phyloP scores from a whole-genome alignment of 2,329 filamentous ascomycete species.

The Alternaria burnsii region DNA sequence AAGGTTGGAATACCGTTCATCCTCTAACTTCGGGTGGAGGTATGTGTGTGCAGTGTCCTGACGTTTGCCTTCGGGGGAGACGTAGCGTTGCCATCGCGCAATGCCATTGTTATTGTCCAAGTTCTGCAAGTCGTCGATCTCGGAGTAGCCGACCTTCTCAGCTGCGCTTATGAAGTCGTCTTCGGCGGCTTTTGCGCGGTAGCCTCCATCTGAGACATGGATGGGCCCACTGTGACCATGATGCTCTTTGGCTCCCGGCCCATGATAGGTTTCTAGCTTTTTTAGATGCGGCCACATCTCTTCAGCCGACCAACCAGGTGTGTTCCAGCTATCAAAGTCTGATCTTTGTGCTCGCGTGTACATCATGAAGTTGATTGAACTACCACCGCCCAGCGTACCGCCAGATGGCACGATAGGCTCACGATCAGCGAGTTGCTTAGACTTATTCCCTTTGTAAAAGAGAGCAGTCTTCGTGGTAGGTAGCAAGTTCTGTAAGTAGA shows the following conservation, averaged over 20 bases:
- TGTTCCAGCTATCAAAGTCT: conserved; percentile 64
- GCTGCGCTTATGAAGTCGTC: conserved; percentile 62
- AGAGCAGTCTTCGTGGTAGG: conserved; percentile 60
- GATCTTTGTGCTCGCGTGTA: conserved; percentile 57
- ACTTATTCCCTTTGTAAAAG: conserved; percentile 62
- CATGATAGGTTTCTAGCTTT: conserved; percentile 68
- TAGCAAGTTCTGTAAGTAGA: conserved; percentile 59
- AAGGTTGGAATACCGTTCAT: conserved; percentile 64
- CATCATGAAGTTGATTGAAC: conserved; percentile 53
- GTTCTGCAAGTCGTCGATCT: conserved; percentile 64
- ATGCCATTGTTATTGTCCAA: conserved; percentile 56
- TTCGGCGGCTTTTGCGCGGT: conserved; percentile 51
- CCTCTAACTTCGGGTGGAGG: conserved; percentile 61
- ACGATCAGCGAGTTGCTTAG: conserved; percentile 57
- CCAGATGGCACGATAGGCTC: conserved; percentile 55
- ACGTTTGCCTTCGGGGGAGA: conserved; percentile 62
- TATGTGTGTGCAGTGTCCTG: conserved; percentile 67
- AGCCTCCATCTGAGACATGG: conserved; percentile 63
- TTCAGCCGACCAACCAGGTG: conserved; percentile 60
- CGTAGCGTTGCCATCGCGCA: conserved; percentile 59
- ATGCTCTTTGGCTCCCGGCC: conserved; percentile 52
- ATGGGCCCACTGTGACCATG: conserved; percentile 67
- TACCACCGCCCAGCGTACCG: conserved; percentile 68
- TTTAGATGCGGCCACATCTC: conserved; percentile 64
- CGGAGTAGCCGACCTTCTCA: conserved; percentile 58